These are phyloP conservation scores for Hypoxylon sp. DNA, from an alignment of 2,329 filamentous ascomycete genomes.

Conservation along the genomic window DNA sequence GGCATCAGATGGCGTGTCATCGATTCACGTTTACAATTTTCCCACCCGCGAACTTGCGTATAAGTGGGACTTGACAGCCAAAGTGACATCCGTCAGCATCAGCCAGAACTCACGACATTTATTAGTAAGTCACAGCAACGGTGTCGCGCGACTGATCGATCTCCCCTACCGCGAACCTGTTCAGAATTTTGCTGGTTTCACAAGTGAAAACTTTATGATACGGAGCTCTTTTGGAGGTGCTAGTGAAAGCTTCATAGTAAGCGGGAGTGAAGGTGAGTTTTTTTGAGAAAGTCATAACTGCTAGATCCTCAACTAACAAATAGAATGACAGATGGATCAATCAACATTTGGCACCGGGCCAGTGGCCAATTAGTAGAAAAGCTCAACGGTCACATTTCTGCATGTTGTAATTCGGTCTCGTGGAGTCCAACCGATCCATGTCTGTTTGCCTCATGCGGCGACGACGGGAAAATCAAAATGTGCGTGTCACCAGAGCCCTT, in stretches of 20 bases:
- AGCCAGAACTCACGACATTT: slow-evolving; percentile 82
- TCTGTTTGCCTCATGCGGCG: slow-evolving; percentile 90
- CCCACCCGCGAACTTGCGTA: slow-evolving; percentile 77
- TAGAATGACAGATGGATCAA: slow-evolving; percentile 60
- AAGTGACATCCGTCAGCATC: slow-evolving; percentile 81
- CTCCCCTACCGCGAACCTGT: slow-evolving; percentile 76
- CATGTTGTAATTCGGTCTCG: slow-evolving; percentile 86
- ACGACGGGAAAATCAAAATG: slow-evolving; percentile 87
- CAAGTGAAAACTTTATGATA: slow-evolving; percentile 80
- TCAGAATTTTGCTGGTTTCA: slow-evolving; percentile 78
- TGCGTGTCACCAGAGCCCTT: slow-evolving; percentile 62
- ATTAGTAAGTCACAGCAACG: slow-evolving; percentile 82
- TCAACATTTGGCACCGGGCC: slow-evolving; percentile 92
- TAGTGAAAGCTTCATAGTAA: slow-evolving; percentile 88
- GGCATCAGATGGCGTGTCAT: slow-evolving; percentile 74
- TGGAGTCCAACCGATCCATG: slow-evolving; percentile 87
- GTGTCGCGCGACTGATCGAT: slow-evolving; percentile 81
- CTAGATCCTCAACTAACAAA: slow-evolving; percentile 16
- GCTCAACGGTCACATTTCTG: slow-evolving; percentile 75
- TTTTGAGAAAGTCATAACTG: neutral
- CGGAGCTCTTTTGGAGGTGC: slow-evolving; percentile 87
- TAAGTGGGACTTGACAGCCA: slow-evolving; percentile 72
- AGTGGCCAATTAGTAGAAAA: slow-evolving; percentile 79
- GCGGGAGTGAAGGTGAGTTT: slow-evolving; percentile 83
- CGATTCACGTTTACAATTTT: slow-evolving; percentile 85